Base-by-base conservation (phyloP, 495 filamentous ascomycete genomes). In the Penicillium cinerascens region DNA sequence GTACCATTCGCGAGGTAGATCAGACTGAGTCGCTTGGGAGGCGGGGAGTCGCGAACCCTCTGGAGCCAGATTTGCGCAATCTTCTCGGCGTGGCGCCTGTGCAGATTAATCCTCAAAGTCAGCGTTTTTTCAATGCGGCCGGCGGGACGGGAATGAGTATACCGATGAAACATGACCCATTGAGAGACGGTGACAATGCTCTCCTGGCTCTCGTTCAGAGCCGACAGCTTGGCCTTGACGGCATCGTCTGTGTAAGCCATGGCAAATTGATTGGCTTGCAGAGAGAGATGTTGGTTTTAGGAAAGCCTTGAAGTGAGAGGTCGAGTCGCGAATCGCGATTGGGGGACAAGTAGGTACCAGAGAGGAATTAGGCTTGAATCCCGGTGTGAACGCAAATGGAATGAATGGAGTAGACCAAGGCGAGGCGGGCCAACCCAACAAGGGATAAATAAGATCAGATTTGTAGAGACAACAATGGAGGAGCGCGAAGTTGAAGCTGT, bases 131-230 rank as follows among this genome's bases (percentile, higher is more conserved):
- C 33, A 49, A 41, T 41, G 40, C 27, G 29, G 20, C n/a, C 21
- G 23, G 29, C 11, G 11, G 29, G 13, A 33, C 29, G 33, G 22
- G 40, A 49, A 25, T 38, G 40, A 36, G 52, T 56, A 60, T 87
- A 95, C 92, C 91, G 85, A 73, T 99, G 91, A 67, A 97, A 99
- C 87, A 97, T 91, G 50, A 99, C 88, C 95, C 95, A 99, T 86
- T 97, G 92, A 40, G 91, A 87, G 44, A 95, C 91, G 42, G 89
- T 88, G 42, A 95, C 89, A 60, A 97, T 96, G 72, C 88, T 90
- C 59, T 97, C 93, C 66, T 97, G 91, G 11, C 88, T 91, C 75
- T 98, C 93, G 72, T 95, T 96, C 42, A 99, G 81, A 36, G 89
- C 86, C 23, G 91, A 93, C 23, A 99, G 85, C 80, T 97, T 97